phyloP scores from a whole-genome alignment of 169 alveolate species.

The Cryptosporidium viatorum region DNA sequence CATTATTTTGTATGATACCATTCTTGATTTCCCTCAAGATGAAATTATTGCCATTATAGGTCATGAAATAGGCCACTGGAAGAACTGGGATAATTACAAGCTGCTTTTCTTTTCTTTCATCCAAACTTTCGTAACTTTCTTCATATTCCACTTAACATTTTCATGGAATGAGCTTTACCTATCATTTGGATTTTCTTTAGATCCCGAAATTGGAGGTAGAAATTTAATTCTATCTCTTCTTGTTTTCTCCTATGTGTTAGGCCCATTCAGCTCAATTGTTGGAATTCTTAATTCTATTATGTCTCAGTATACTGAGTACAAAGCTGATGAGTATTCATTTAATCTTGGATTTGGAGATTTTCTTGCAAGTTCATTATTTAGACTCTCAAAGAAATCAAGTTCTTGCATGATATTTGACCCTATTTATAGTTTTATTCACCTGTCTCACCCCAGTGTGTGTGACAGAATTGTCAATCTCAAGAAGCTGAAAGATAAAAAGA shows the following conservation, averaged over 20 bases:
- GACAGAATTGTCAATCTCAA: slow-evolving; percentile 40
- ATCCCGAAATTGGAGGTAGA: slow-evolving; percentile 39
- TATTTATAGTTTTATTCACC: slow-evolving; percentile 41
- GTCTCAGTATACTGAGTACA: slow-evolving; percentile 47
- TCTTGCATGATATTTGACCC: slow-evolving; percentile 52
- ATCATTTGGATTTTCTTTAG: slow-evolving; percentile 45
- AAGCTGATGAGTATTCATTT: slow-evolving; percentile 48
- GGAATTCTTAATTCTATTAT: slow-evolving; percentile 15
- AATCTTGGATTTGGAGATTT: slow-evolving; percentile 30
- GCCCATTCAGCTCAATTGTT: slow-evolving; percentile 30
- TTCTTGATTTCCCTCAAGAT: slow-evolving; percentile 59
- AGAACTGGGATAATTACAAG: slow-evolving; percentile 61
- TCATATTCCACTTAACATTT: slow-evolving; percentile 38
- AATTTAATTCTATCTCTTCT: slow-evolving; percentile 29
- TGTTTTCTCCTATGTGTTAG: slow-evolving; percentile 18
- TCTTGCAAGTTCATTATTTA: slow-evolving; percentile 22
- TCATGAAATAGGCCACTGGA: slow-evolving; percentile 72
- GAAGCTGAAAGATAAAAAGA: neutral
- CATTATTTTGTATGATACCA: slow-evolving; percentile 47
- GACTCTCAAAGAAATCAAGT: slow-evolving; percentile 40
- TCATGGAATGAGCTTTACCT: slow-evolving; percentile 45
- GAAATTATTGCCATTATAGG: slow-evolving; percentile 57
- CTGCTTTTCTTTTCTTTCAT: slow-evolving; percentile 20
- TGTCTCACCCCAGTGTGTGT: slow-evolving; percentile 41
- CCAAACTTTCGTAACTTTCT: slow-evolving; percentile 24